Conservation (phyloP, 805 yeast genomes). For the Candida succiphila region DNA sequence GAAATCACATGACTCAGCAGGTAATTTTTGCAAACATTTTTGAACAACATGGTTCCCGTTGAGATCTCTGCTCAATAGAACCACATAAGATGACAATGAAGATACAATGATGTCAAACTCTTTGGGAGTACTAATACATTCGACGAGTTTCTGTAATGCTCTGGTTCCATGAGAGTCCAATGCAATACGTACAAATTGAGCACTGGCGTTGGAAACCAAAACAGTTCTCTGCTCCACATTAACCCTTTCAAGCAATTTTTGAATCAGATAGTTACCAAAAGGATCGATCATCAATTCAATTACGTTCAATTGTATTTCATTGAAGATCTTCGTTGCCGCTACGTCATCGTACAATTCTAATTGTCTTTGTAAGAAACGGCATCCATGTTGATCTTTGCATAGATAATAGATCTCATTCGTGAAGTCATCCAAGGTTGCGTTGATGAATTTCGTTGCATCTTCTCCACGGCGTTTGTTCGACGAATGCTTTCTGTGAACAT, state of each 20-base stretch:
- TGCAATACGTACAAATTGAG: conserved; percentile 70
- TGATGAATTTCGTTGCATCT: conserved; percentile 60
- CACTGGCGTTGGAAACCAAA: conserved; percentile 62
- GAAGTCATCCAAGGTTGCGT: conserved; percentile 60
- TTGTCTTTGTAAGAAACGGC: conserved; percentile 84
- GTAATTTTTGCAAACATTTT: conserved; percentile 72
- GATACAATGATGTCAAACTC: conserved; percentile 47
- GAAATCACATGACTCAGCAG: conserved; percentile 67
- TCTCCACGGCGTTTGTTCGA: conserved; percentile 36
- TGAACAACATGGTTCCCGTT: conserved; percentile 97
- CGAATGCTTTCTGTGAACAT: conserved; percentile 24
- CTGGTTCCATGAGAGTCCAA: conserved; percentile 94
- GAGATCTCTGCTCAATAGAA: conserved; percentile 72
- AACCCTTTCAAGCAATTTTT: conserved; percentile 77
- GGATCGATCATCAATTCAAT: conserved; percentile 91
- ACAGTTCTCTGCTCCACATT: conserved; percentile 57
- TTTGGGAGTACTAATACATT: conserved; percentile 60
- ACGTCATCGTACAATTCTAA: conserved; percentile 53
- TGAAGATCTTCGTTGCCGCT: conserved; percentile 68
- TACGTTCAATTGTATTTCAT: conserved; percentile 67
- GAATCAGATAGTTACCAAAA: conserved; percentile 93
- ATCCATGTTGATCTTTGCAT: conserved; percentile 95
- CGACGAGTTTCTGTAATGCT: conserved; percentile 87
- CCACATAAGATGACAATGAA: conserved; percentile 49
- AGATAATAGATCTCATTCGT: conserved; percentile 65